These are phyloP conservation scores for Mycena rebaudengoi DNA, from an alignment of 768 basidiomycete genomes.

Conservation along the genomic window DNA sequence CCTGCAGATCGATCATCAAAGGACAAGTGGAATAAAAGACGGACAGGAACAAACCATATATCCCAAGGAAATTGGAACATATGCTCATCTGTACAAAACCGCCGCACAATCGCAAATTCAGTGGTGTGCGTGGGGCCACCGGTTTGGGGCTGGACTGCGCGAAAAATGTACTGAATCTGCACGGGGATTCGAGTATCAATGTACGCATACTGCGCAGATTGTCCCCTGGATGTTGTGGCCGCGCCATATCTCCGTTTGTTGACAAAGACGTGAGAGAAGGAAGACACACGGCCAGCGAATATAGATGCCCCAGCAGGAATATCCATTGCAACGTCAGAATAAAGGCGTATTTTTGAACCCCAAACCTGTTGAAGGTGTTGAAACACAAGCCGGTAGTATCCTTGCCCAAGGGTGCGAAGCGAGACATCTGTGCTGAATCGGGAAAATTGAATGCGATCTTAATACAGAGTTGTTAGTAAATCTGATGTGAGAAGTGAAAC, in stretches of 20 bases:
- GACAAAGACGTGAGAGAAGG: slow-evolving; percentile 20
- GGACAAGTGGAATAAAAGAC: too few species aligned
- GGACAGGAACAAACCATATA: background rate
- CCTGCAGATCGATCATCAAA: background rate
- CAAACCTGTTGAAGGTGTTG: background rate
- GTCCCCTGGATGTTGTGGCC: slow-evolving; percentile 2
- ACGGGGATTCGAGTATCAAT: slow-evolving; percentile 26
- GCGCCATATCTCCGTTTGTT: slow-evolving; percentile 21
- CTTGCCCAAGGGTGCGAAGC: background rate
- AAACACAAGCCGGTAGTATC: background rate
- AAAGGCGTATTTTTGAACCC: background rate
- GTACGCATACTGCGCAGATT: slow-evolving; percentile 17
- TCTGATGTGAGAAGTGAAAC: background rate
- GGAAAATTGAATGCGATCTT: background rate
- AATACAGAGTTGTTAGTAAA: background rate
- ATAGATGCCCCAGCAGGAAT: background rate
- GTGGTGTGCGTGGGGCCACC: background rate
- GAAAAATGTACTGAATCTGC: slow-evolving; percentile 16
- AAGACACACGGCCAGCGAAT: slow-evolving; percentile 8
- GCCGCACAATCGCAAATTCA: slow-evolving; percentile 11
- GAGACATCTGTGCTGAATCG: background rate
- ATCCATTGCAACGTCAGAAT: background rate
- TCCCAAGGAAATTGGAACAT: slow-evolving; percentile 20
- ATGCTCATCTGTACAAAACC: background rate
- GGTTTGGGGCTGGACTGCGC: background rate